phyloP scores from a whole-genome alignment of 306 rosid species.

The Vicia sativa region DNA sequence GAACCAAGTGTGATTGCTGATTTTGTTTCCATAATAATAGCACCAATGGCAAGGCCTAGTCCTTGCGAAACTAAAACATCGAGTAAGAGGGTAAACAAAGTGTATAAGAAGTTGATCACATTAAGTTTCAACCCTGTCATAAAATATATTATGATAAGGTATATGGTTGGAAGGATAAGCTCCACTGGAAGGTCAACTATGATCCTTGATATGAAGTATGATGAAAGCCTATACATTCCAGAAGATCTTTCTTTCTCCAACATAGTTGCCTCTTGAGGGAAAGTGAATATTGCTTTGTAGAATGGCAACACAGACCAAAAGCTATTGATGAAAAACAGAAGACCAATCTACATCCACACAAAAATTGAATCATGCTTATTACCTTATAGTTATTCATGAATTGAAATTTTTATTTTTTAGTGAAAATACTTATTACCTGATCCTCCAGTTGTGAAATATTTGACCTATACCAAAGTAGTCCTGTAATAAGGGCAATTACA shows the following conservation, averaged over 20 bases:
- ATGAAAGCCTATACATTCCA: constrained; percentile 70
- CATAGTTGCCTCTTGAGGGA: neutral
- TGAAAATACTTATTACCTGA: neutral
- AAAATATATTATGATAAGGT: constrained; percentile 50
- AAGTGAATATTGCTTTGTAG: neutral
- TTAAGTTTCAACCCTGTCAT: constrained; percentile 28
- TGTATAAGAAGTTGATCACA: neutral
- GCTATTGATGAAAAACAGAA: neutral
- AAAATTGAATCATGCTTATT: constrained; percentile 34
- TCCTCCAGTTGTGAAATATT: constrained; percentile 41
- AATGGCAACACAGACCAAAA: neutral
- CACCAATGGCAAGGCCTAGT: constrained; percentile 8
- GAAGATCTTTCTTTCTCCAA: constrained; percentile 50
- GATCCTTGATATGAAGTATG: constrained; percentile 61
- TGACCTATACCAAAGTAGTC: constrained; percentile 69
- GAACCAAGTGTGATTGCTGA: neutral
- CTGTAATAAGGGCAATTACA: constrained; percentile 50
- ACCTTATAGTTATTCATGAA: neutral
- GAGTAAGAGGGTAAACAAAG: neutral
- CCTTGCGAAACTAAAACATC: constrained; percentile 9
- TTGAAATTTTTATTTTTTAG: too few species aligned
- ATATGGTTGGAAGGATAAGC: constrained; percentile 56
- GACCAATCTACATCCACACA: constrained; percentile 1
- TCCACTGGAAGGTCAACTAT: constrained; percentile 68
- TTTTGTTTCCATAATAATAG: neutral